phyloP scores from a whole-genome alignment of 73 alveolate genomes.

The Blepharisma japonicum region DNA sequence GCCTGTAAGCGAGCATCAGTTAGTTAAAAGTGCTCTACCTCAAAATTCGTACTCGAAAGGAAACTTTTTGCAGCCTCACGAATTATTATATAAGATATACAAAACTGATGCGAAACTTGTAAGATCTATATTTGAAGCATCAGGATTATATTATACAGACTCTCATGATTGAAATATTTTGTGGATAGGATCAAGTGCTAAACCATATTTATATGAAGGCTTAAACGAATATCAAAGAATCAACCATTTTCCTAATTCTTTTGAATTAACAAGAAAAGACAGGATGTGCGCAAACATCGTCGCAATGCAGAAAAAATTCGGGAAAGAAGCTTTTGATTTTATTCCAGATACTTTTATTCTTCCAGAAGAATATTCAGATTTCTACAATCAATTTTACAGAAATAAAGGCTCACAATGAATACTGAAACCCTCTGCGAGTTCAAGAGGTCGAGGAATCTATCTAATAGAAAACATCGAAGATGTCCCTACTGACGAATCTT shows the following conservation, averaged over 20 bases:
- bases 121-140: constrained; percentile 45
- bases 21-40: constrained; percentile 13
- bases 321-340: constrained; percentile 52
- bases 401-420: constrained; percentile 66
- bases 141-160: constrained; percentile 54
- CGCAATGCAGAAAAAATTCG: constrained; percentile 62
- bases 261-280: constrained; percentile 79
- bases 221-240: constrained; percentile 65
- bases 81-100: constrained; percentile 46
- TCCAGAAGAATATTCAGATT: constrained; percentile 62
- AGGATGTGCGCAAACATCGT: constrained; percentile 54
- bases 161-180: constrained; percentile 70
- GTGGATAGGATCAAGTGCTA: constrained; percentile 59
- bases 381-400: constrained; percentile 22
- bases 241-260: constrained; percentile 80
- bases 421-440: constrained; percentile 78
- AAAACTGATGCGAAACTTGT: constrained; percentile 54
- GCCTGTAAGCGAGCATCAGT: constrained; percentile 17
- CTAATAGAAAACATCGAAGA: constrained; percentile 56
- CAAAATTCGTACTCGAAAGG: constrained; percentile 39
- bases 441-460: constrained; percentile 92
- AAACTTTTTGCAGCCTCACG: constrained; percentile 44
- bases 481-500: constrained; percentile 44
- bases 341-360: constrained; percentile 80
- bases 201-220: constrained; percentile 66